Conservation (phyloP, 176 grass and related monocot species). For the Alopecurus myosuroides region DNA sequence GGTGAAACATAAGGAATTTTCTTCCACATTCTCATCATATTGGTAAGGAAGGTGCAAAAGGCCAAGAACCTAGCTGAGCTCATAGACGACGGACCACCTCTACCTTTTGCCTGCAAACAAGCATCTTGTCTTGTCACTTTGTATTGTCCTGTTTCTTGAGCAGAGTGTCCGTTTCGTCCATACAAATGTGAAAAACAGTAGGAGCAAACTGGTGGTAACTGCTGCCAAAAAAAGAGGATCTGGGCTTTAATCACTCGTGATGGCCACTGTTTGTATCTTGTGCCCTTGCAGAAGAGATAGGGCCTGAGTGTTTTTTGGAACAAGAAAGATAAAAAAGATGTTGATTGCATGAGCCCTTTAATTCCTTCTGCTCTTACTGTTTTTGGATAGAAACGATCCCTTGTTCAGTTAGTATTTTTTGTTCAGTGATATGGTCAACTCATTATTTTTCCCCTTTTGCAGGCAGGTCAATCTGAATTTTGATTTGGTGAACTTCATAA, state of each 20-base stretch:
- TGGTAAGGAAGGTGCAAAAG: slow-evolving; percentile 25
- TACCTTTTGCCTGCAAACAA: slow-evolving; percentile 25
- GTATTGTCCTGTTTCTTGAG: slow-evolving; percentile 19
- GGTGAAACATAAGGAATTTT: slow-evolving; percentile 28
- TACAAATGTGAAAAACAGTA: slow-evolving; percentile 31
- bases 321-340: background rate
- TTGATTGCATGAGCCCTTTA: background rate
- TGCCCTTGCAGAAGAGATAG: slow-evolving; percentile 3
- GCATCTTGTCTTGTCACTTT: slow-evolving; percentile 29
- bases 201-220: slow-evolving; percentile 18
- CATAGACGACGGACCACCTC: slow-evolving; percentile 36
- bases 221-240: slow-evolving; percentile 21
- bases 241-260: slow-evolving; percentile 14
- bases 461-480: slow-evolving; percentile 19
- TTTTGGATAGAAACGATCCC: background rate
- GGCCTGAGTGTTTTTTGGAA: background rate
- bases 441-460: background rate
- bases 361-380: background rate
- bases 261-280: slow-evolving; percentile 16
- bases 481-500: slow-evolving; percentile 3
- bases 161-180: slow-evolving; percentile 14
- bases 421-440: background rate
- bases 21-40: slow-evolving; percentile 28
- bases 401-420: background rate
- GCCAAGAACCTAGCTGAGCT: slow-evolving; percentile 31